A percentile compares a stretch with the other conserved stretches of the same genome.
phyloP scores from a whole-genome alignment of 2,329 filamentous ascomycete species.

The Neofusicoccum sp. region DNA sequence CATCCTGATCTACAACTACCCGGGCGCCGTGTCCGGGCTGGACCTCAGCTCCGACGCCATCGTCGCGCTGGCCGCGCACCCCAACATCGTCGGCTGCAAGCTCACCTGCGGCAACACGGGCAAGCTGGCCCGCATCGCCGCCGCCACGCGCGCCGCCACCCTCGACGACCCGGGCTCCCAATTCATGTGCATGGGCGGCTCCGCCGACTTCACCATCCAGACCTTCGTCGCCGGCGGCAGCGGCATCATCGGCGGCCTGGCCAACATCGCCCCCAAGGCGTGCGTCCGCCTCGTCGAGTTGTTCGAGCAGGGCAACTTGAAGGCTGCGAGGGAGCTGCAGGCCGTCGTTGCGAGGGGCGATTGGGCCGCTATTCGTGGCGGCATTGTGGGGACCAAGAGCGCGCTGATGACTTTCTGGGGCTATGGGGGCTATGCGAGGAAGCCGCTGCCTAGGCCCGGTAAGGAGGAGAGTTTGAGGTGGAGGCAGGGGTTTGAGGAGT shows the following conservation, averaged over 20 bases:
- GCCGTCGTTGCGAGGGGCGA: conserved; percentile 65
- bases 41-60: conserved; percentile 65
- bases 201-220: conserved; percentile 71
- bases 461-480: conserved; percentile 42
- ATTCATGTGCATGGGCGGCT: conserved; percentile 71
- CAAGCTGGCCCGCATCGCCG: conserved; percentile 61
- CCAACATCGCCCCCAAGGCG: conserved; percentile 66
- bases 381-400: conserved; percentile 67
- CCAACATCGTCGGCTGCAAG: conserved; percentile 68
- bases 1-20: conserved; percentile 69
- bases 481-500: conserved; percentile 45
- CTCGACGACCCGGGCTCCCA: conserved; percentile 42
- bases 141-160: conserved; percentile 47
- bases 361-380: conserved; percentile 68
- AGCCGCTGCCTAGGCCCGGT: conserved; percentile 54
- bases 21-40: conserved; percentile 61
- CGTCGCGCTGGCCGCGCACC: conserved; percentile 58
- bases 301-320: conserved; percentile 57
- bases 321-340: conserved; percentile 63
- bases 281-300: conserved; percentile 62
- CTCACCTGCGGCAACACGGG: conserved; percentile 70
- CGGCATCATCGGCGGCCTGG: conserved; percentile 69
- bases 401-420: conserved; percentile 61
- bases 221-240: conserved; percentile 67
- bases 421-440: conserved; percentile 63